Evolutionary conservation across 805 yeast species (phyloP), one percentile per base, ranked within the genome.

Genomic region (Torulaspora delbrueckii): DNA sequence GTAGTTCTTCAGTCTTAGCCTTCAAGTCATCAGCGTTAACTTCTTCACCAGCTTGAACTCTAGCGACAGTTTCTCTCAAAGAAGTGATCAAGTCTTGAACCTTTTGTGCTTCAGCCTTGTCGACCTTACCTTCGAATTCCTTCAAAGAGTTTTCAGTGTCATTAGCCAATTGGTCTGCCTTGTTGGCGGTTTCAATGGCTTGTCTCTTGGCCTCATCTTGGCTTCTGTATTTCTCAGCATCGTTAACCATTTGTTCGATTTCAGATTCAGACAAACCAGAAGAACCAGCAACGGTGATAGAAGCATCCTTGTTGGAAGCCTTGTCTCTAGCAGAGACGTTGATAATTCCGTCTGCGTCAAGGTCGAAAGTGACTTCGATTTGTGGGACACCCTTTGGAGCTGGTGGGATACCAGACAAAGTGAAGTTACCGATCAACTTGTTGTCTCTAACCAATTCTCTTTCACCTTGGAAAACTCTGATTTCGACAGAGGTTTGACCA

Each of bases 381-480:
- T 84, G 90, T 40, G 95, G 91, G 42, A 79, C 80, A 58, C 95
- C 93, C 68, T 86, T 85, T 58, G 89, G 87, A 45, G 85, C 83
- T 24, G 81, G 76, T 45, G 95, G 96, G 60, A 89, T 89, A 73
- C 96, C 96, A 55, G 93, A 76, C 63, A 89, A 79, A 52, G 95
- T 89, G 75, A 89, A 89, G 86, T 90, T 89, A 73, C 97, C 97
- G 69, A 89, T 86, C 69, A 90, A 80, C 77, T 90, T 89, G 86
- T 89, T 89, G 79, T 89, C 97, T 76, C 95, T 85, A 65, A 91
- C 95, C 67, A 90, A 82, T 76, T 89, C 96, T 79, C 97, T 86
- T 80, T 89, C 97, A 78, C 97, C 97, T 78, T 89, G 96, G 96
- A 87, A 90, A 51, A 89, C 97, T 76, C 96, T 84, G 75, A 89